These are phyloP conservation scores for Stellera chamaejasme DNA, from an alignment of 345 rosid species.

Conservation along the genomic window DNA sequence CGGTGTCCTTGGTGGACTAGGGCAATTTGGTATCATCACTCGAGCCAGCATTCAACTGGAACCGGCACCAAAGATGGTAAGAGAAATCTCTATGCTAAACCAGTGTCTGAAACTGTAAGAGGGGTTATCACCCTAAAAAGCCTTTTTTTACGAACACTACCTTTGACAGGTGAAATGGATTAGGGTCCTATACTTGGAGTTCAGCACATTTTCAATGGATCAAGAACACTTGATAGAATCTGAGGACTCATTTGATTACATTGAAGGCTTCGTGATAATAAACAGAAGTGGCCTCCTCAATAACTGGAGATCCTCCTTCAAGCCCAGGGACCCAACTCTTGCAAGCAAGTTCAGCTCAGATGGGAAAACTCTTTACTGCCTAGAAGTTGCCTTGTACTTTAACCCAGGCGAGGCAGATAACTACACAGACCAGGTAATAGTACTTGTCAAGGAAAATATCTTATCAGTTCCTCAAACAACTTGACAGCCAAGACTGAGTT, in stretches of 20 bases:
- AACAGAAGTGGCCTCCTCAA: conserved; percentile 71
- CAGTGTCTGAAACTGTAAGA: background rate
- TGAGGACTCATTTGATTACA: conserved; percentile 59
- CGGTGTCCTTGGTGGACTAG: conserved; percentile 91
- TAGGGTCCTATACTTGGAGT: conserved; percentile 76
- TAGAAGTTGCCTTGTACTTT: conserved; percentile 78
- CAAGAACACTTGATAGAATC: conserved; percentile 73
- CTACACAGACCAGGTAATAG: conserved; percentile 39
- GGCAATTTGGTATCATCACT: conserved; percentile 94
- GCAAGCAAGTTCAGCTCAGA: conserved; percentile 70
- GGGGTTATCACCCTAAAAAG: conserved; percentile 6
- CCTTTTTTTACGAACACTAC: conserved; percentile 10
- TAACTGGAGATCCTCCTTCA: conserved; percentile 82
- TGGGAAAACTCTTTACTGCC: conserved; percentile 76
- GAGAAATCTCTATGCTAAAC: background rate
- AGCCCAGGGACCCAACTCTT: conserved; percentile 53
- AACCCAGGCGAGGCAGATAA: conserved; percentile 36
- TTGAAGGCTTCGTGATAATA: conserved; percentile 82
- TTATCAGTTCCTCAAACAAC: conserved; percentile 2
- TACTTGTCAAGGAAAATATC: background rate
- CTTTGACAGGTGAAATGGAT: conserved; percentile 85
- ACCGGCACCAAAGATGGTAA: conserved; percentile 67
- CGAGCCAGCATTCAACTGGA: conserved; percentile 69
- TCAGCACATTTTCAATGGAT: conserved; percentile 64
- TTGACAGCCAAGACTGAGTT: conserved; percentile 3